Conservation (phyloP, 495 filamentous ascomycete species). For the Neurospora sp. region DNA sequence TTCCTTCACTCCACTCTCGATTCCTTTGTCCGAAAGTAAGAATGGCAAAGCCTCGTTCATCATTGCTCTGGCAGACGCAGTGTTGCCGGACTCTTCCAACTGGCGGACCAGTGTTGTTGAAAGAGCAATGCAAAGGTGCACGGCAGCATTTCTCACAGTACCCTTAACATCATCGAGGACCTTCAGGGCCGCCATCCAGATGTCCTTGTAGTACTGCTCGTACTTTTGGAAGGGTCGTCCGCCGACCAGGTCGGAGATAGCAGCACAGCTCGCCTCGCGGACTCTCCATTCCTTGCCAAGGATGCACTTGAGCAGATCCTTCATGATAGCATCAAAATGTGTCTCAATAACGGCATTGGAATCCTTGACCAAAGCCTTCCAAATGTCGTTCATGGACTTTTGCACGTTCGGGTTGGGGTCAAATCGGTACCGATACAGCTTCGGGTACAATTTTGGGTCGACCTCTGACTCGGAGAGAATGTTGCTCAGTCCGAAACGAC, state of each 20-base stretch:
- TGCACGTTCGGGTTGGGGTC: slow-evolving; percentile 90
- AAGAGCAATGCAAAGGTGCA: slow-evolving; percentile 69
- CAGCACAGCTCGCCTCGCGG: slow-evolving; percentile 82
- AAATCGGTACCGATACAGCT: slow-evolving; percentile 87
- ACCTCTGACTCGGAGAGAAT: slow-evolving; percentile 82
- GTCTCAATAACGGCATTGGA: slow-evolving; percentile 57
- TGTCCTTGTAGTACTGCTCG: slow-evolving; percentile 69
- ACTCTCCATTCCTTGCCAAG: slow-evolving; percentile 87
- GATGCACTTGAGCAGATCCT: slow-evolving; percentile 74
- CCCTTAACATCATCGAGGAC: slow-evolving; percentile 92
- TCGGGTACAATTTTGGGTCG: slow-evolving; percentile 90
- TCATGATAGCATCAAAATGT: slow-evolving; percentile 77
- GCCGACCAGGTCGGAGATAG: slow-evolving; percentile 75
- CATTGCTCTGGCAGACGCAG: slow-evolving; percentile 63
- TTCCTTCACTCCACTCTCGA: slow-evolving; percentile 79
- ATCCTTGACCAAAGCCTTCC: slow-evolving; percentile 85
- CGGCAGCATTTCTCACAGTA: slow-evolving; percentile 70
- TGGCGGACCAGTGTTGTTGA: slow-evolving; percentile 74
- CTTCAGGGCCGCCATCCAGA: slow-evolving; percentile 75
- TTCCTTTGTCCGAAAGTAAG: slow-evolving; percentile 74
- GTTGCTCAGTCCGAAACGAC: slow-evolving; percentile 81
- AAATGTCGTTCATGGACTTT: slow-evolving; percentile 93
- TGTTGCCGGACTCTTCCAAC: slow-evolving; percentile 68
- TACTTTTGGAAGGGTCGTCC: slow-evolving; percentile 68
- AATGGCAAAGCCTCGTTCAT: slow-evolving; percentile 80